These are phyloP conservation scores for Agaricus sinodeliciosus DNA, from an alignment of 768 basidiomycete species.

Conservation along the genomic window DNA sequence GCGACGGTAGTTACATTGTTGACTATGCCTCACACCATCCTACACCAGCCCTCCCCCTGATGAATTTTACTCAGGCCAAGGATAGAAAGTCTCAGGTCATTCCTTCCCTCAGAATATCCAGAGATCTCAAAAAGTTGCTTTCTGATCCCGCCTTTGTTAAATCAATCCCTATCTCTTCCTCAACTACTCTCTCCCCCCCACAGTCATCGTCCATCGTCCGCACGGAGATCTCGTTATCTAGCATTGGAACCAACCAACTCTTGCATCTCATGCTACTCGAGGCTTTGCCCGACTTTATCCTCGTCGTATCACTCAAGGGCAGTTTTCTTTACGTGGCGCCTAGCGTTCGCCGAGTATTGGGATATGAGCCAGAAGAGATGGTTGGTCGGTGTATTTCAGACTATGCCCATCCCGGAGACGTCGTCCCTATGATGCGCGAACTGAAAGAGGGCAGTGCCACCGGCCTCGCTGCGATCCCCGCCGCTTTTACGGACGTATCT, in stretches of 20 bases:
- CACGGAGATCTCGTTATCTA: constrained; percentile 12
- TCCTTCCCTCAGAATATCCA: constrained; percentile 37
- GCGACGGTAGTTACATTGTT: constrained; percentile 70
- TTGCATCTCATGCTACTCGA: constrained; percentile 59
- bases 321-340: constrained; percentile 90
- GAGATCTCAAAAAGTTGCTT: constrained; percentile 44
- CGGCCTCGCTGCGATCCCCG: constrained; percentile 7
- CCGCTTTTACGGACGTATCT: constrained; percentile 10
- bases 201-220: constrained; percentile 14
- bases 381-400: constrained; percentile 73
- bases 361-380: constrained; percentile 82
- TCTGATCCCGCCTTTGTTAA: constrained; percentile 39
- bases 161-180: constrained; percentile 38
- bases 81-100: constrained; percentile 26
- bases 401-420: constrained; percentile 83
- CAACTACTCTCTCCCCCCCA: constrained; percentile 25
- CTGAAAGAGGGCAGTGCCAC: constrained; percentile 64
- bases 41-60: not conserved
- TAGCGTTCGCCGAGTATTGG: constrained; percentile 67
- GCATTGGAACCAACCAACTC: constrained; percentile 32
- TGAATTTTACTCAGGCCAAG: not conserved
- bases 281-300: constrained; percentile 71
- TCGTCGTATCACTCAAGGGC: constrained; percentile 90
- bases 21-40: constrained; percentile 36
- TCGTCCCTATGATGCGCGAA: constrained; percentile 87